A percentile compares a stretch with the other conserved stretches of the same genome.
Evolutionary conservation across 495 filamentous ascomycete species (phyloP).

Genomic region (Penicillium parvum): DNA sequence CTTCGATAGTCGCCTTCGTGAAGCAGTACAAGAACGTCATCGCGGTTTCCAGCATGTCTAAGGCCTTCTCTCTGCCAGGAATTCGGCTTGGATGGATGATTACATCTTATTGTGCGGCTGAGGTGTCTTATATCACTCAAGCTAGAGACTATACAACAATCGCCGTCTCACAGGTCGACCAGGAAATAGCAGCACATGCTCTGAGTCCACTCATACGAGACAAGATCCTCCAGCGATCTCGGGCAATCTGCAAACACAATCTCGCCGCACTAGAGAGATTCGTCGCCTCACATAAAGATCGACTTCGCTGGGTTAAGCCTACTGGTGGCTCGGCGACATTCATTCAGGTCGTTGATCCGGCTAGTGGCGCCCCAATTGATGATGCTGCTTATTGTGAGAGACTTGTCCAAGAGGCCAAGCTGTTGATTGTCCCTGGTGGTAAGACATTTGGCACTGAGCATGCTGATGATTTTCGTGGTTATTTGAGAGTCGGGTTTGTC

Average conservation of each 20-base stretch:
- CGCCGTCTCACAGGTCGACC: slow-evolving; percentile 71
- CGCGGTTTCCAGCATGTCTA: slow-evolving; percentile 68
- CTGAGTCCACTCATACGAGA: slow-evolving; percentile 53
- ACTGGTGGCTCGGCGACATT: slow-evolving; percentile 73
- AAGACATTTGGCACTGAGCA: slow-evolving; percentile 57
- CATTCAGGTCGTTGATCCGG: slow-evolving; percentile 50
- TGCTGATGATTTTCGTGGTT: slow-evolving; percentile 62
- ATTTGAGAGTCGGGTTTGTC: slow-evolving; percentile 68
- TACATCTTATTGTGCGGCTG: no score
- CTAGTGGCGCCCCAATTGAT: slow-evolving; percentile 55
- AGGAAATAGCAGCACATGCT: slow-evolving; percentile 66
- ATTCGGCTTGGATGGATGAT: slow-evolving; percentile 76
- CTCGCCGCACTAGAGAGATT: slow-evolving; percentile 57
- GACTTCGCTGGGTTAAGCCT: slow-evolving; percentile 63
- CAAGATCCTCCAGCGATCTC: slow-evolving; percentile 57
- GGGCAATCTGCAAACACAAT: slow-evolving; percentile 60
- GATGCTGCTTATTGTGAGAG: slow-evolving; percentile 61
- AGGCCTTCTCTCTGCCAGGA: slow-evolving; percentile 74
- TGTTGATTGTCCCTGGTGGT: slow-evolving; percentile 66
- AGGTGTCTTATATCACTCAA: slow-evolving; percentile 46
- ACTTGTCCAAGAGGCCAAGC: slow-evolving; percentile 58
- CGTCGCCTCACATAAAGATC: slow-evolving; percentile 50
- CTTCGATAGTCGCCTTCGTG: slow-evolving; percentile 57
- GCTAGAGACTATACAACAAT: slow-evolving; percentile 77
- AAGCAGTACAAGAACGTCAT: slow-evolving; percentile 60